phyloP scores from a whole-genome alignment of 768 basidiomycete genomes.

The Mycena metata region DNA sequence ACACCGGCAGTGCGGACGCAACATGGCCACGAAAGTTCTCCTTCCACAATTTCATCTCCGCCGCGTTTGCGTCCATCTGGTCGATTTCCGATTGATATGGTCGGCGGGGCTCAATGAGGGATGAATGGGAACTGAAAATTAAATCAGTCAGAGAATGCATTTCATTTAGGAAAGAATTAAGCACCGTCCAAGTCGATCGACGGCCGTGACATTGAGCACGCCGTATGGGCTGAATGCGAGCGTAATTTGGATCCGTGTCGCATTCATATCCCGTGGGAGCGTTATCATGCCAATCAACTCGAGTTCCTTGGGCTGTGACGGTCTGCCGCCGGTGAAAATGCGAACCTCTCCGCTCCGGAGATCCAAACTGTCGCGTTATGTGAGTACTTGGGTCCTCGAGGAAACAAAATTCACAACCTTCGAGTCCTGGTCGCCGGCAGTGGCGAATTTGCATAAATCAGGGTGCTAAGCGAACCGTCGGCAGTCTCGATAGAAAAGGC shows the following conservation, averaged over 20 bases:
- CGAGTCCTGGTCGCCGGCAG: conserved; percentile 1
- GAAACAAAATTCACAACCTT: background rate
- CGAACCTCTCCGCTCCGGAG: background rate
- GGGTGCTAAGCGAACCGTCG: background rate
- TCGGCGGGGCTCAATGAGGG: conserved; percentile 1
- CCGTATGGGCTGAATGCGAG: conserved; percentile 1
- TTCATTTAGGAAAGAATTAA: no score
- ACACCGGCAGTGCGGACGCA: background rate
- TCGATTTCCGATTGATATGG: background rate
- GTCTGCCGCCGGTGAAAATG: background rate
- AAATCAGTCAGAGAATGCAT: no score
- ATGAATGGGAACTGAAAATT: background rate
- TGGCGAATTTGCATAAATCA: background rate
- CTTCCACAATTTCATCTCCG: conserved; percentile 4
- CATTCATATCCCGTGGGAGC: background rate
- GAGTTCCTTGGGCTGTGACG: background rate
- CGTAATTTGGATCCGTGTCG: background rate
- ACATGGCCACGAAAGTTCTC: background rate
- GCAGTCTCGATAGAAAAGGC: conserved; percentile 1
- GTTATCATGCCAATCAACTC: conserved; percentile 6
- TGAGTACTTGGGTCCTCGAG: background rate
- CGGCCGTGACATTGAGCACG: conserved; percentile 13
- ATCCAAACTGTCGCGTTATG: background rate
- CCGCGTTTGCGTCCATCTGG: background rate
- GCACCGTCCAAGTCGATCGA: background rate